These are phyloP conservation scores for Iris macrosiphon DNA, from an alignment of 106 monocot species.

Conservation along the genomic window DNA sequence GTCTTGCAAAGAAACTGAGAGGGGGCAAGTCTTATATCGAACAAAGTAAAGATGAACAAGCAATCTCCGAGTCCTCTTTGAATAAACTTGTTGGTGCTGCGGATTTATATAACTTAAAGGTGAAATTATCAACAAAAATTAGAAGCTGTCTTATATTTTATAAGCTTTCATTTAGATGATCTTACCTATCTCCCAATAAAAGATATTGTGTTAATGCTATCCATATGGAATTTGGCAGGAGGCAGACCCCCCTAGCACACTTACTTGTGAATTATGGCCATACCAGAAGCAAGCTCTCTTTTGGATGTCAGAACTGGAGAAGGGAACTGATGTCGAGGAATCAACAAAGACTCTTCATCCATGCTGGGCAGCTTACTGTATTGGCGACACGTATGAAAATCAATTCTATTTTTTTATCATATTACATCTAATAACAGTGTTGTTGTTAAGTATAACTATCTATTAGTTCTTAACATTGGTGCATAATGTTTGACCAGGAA, in stretches of 20 bases:
- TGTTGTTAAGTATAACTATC: not conserved
- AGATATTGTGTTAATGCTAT: not conserved
- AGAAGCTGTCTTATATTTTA: too few species aligned
- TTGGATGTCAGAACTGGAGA: slow-evolving; percentile 87
- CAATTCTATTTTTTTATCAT: not conserved
- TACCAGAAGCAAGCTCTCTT: slow-evolving; percentile 85
- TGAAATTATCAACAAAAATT: slow-evolving; percentile 7
- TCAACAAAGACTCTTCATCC: slow-evolving; percentile 74
- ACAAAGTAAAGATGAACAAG: slow-evolving; percentile 69
- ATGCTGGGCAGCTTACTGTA: slow-evolving; percentile 73
- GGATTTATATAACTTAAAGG: slow-evolving; percentile 57
- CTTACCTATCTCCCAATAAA: too few species aligned
- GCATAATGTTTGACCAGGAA: slow-evolving; percentile 36
- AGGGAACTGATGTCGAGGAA: slow-evolving; percentile 55
- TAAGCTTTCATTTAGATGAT: too few species aligned
- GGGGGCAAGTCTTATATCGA: slow-evolving; percentile 38
- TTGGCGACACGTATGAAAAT: slow-evolving; percentile 53
- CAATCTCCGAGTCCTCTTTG: slow-evolving; percentile 60
- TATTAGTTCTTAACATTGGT: not conserved
- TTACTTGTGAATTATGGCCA: slow-evolving; percentile 51
- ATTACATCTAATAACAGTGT: not conserved
- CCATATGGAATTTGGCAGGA: slow-evolving; percentile 33
- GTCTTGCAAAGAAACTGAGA: slow-evolving; percentile 42
- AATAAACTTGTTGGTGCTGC: slow-evolving; percentile 83
- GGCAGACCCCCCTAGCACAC: slow-evolving; percentile 52